Conservation (phyloP, 345 rosid genomes). For the Salix exigua region DNA sequence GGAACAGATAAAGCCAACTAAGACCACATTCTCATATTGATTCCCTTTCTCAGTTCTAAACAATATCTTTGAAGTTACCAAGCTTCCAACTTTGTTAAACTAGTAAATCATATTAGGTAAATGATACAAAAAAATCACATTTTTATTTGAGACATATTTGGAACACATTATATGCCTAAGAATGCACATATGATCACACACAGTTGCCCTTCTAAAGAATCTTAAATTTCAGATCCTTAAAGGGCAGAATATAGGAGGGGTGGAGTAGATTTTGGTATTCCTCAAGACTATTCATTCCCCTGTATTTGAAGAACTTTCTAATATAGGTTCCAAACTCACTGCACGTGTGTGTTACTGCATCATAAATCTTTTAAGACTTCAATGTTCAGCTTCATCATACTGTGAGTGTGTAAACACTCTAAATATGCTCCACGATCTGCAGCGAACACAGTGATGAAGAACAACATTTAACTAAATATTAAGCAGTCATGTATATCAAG, state of each 20-base stretch:
- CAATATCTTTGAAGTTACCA: neutral
- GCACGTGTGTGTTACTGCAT: neutral
- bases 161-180: neutral
- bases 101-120: neutral
- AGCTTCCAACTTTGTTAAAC: neutral
- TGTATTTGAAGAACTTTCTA: neutral
- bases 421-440: neutral
- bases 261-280: neutral
- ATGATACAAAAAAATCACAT: neutral
- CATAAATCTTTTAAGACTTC: neutral
- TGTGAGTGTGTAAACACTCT: neutral
- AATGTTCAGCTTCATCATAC: neutral
- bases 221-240: constrained; percentile 1
- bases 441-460: neutral
- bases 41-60: neutral
- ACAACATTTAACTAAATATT: neutral
- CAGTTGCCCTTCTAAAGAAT: neutral
- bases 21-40: neutral
- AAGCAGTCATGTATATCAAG: neutral
- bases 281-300: neutral
- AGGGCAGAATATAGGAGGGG: neutral
- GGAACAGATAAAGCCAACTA: no score
- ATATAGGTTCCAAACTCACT: neutral
- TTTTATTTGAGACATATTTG: neutral
- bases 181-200: constrained; percentile 6